A percentile compares a stretch with the other conserved stretches of the same genome.
These are phyloP conservation scores for Shiraia bambusicola DNA, from an alignment of 2,329 filamentous ascomycete genomes.

Conservation along the genomic window DNA sequence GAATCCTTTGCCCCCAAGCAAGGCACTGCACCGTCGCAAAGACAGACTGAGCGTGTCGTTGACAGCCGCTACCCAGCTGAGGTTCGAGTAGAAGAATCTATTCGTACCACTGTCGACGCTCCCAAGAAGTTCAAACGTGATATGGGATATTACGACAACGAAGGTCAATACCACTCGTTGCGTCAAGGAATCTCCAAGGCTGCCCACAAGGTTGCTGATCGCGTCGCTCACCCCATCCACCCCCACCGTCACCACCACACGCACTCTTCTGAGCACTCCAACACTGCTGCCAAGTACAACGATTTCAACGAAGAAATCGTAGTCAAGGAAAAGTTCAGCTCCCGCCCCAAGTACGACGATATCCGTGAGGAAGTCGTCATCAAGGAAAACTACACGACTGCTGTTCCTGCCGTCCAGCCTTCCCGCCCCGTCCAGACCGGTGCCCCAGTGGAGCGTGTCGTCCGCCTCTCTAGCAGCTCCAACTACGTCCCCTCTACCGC, in stretches of 20 bases:
- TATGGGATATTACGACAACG: constrained; percentile 81
- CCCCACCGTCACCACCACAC: constrained; percentile 54
- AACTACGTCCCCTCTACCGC: constrained; percentile 22
- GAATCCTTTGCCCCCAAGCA: constrained; percentile 46
- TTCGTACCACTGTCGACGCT: constrained; percentile 55
- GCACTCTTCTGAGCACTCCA: constrained; percentile 38
- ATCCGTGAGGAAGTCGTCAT: constrained; percentile 51
- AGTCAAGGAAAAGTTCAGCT: constrained; percentile 42
- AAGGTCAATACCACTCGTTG: constrained; percentile 74
- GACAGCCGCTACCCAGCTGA: constrained; percentile 46
- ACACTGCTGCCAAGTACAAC: constrained; percentile 35
- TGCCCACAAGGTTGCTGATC: constrained; percentile 55
- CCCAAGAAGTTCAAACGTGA: constrained; percentile 56
- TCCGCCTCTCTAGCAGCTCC: constrained; percentile 10
- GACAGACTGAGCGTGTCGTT: constrained; percentile 38
- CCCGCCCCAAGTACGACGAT: constrained; percentile 37
- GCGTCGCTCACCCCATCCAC: constrained; percentile 64
- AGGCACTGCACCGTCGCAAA: constrained; percentile 43
- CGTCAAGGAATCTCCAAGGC: constrained; percentile 69
- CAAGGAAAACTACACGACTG: constrained; percentile 47
- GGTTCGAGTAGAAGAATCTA: constrained; percentile 53
- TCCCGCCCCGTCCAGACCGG: constrained; percentile 42
- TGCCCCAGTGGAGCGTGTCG: constrained; percentile 36
- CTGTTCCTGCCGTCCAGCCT: constrained; percentile 30
- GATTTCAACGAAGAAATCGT: constrained; percentile 49